Evolutionary conservation across 2,329 filamentous ascomycete species (phyloP), one percentile per base, ranked within the genome.

Genomic region (Fusarium gaditjirri): DNA sequence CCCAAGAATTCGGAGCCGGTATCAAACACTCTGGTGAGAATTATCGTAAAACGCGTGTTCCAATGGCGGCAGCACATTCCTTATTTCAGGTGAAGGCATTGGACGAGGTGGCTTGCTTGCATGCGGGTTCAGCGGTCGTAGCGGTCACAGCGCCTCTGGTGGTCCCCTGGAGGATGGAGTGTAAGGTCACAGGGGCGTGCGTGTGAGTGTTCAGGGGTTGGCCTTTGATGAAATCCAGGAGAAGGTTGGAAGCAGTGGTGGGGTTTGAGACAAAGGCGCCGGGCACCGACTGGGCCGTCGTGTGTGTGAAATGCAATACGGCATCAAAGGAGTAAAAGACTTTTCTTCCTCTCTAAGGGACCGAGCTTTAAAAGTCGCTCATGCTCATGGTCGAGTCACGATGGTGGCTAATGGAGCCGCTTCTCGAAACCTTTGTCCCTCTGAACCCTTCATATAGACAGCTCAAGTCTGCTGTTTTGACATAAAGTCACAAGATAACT

Each of bases 1-100:
- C 19, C 29, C 55, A 44, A 25, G 27, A 31, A 44, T 55, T 42
- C 12, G 39, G 35, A 36, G 27, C 27, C 42, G 35, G 70, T 43
- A 4, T 46, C 42, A 42, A 47, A 52, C 42, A 25, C 39, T 38
- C 57, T 65, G 49, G 49, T 33, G 35, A 64, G 41, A 19, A 52
- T 54, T 70, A 68, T 71, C 61, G 55, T 70, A 71, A 65, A 69
- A 62, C 63, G 64, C 62, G 55, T 75, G 63, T 76, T 46, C 76
- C 75, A 78, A 78, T 76, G 43, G 65, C 56, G 59, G 62, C 65
- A 71, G 52, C 53, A 56, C 73, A 80, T 80, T 79, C 77, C 77
- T 71, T 67, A 55, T 29, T 58, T 50, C 65, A 66, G n/a, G 39
- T 55, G 33, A 52, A 65, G 44, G 68, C 61, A 79, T 77, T 78